A percentile compares a stretch with the other conserved stretches of the same genome.
Evolutionary conservation across 805 yeast species (phyloP).

Genomic region (Ogataea pini): DNA sequence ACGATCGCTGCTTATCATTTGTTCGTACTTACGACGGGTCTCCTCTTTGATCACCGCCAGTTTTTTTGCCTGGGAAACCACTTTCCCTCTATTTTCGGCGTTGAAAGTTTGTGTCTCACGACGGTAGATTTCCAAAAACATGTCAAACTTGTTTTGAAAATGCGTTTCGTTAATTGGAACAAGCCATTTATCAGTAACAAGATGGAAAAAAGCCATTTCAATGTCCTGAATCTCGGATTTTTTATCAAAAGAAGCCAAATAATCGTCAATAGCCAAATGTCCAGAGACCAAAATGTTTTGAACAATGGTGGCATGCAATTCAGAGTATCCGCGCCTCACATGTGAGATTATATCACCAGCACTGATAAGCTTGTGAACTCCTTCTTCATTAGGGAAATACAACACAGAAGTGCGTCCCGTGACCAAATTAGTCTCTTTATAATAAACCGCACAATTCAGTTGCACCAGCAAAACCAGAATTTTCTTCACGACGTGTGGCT

Average conservation of each 20-base stretch:
- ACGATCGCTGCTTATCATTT: slow-evolving; percentile 17
- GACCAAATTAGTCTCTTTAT: slow-evolving; percentile 47
- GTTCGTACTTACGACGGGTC: slow-evolving; percentile 40
- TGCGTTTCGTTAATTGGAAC: slow-evolving; percentile 43
- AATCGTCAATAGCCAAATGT: slow-evolving; percentile 58
- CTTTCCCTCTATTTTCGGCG: slow-evolving; percentile 29
- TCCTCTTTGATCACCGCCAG: slow-evolving; percentile 61
- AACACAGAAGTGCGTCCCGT: slow-evolving; percentile 29
- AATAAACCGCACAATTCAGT: slow-evolving; percentile 66
- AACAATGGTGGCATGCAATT: slow-evolving; percentile 54
- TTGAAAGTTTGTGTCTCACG: slow-evolving; percentile 38
- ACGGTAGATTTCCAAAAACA: slow-evolving; percentile 39
- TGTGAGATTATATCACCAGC: slow-evolving; percentile 71
- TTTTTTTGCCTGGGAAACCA: slow-evolving; percentile 55
- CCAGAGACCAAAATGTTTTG: slow-evolving; percentile 75
- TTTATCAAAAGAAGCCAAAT: slow-evolving; percentile 35
- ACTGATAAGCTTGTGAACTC: slow-evolving; percentile 64
- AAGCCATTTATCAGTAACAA: slow-evolving; percentile 53
- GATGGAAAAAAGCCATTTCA: slow-evolving; percentile 41
- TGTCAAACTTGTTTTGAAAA: slow-evolving; percentile 34
- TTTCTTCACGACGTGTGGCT: slow-evolving; percentile 54
- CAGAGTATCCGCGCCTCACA: slow-evolving; percentile 47
- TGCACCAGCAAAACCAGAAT: slow-evolving; percentile 78
- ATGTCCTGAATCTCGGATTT: slow-evolving; percentile 29
- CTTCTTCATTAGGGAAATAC: slow-evolving; percentile 65